Evolutionary conservation across 495 filamentous ascomycete genomes (phyloP).

Genomic region (Tetracladium setigerum): DNA sequence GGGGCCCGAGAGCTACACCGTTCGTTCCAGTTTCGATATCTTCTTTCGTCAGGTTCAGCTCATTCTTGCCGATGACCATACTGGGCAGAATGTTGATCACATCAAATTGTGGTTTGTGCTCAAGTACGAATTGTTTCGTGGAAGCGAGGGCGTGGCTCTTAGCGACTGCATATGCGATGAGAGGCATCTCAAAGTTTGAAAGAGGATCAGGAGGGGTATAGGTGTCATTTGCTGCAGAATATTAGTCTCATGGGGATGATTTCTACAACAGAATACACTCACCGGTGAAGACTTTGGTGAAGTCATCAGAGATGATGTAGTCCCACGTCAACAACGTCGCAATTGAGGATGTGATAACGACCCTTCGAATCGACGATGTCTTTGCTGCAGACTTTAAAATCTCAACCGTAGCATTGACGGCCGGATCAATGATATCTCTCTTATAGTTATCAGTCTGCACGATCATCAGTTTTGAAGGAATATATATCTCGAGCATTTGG

Average conservation of each 20-base stretch:
- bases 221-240: background rate
- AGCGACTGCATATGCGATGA: constrained; percentile 19
- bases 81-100: constrained; percentile 36
- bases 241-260: background rate
- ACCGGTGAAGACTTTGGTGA: background rate
- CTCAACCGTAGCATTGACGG: constrained; percentile 28
- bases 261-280: too few relatives aligned
- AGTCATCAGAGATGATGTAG: constrained; percentile 7
- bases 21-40: constrained; percentile 31
- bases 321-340: constrained; percentile 18
- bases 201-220: background rate
- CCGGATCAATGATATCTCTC: constrained; percentile 25
- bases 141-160: constrained; percentile 27
- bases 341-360: constrained; percentile 34
- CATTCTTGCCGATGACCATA: constrained; percentile 35
- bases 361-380: constrained; percentile 24
- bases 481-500: constrained; percentile 13
- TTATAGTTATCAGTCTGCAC: constrained; percentile 8
- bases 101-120: constrained; percentile 33
- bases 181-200: background rate
- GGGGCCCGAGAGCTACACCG: constrained; percentile 26
- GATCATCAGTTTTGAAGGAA: constrained; percentile 3
- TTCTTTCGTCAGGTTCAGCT: constrained; percentile 24
- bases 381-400: constrained; percentile 31
- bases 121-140: constrained; percentile 30